Base-by-base conservation (phyloP, 306 rosid genomes). In the Glycyrrhiza uralensis region DNA sequence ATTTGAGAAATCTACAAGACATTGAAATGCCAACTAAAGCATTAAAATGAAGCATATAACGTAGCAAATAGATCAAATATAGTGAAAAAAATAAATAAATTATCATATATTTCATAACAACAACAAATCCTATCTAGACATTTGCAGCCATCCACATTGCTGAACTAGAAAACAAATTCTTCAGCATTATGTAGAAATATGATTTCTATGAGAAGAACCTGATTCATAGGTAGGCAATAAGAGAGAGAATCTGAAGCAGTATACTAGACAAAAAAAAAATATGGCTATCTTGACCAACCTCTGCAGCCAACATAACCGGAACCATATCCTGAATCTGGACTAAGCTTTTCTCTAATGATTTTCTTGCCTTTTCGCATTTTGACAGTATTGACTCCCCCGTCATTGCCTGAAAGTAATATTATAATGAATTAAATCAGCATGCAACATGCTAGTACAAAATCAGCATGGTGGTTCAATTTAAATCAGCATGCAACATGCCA, bases 1-100 rank as follows among this genome's bases (percentile, higher is more conserved):
- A 88, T 75, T 72, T 78, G 85, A 81, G 93, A 88, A 79, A 93
- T 85, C 96, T 93, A 93, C 76, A 86, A 50, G 66, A 76, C 49
- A 76, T 39, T 64, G 24, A 75, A 84, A 69, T 30, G 74, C 66
- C 75, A 79, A 47, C 50, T 29, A 32, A 64, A 77, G 28, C 57
- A 55, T 72, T 28, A 71, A 70, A 55, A 44, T 23, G 24, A 69
- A 72, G 74, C 58, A 54, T 29, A 39, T 26, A 26, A 39, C 38
- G 15, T 23, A 41, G 57, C 52, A 28, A 63, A 23, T 22, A 30
- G 51, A 30, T 29, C 17, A 29, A 30, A 49, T 75, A 20, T 6
- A 44, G 23, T 6, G 35, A 6, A 42, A 44, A 44, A 20, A 17
- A 38, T 1, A 42, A 78, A 66, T 66, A 12, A 28, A 24, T 58